Base-by-base conservation (phyloP, 257 asterid species). In the Lycium barbarum region DNA sequence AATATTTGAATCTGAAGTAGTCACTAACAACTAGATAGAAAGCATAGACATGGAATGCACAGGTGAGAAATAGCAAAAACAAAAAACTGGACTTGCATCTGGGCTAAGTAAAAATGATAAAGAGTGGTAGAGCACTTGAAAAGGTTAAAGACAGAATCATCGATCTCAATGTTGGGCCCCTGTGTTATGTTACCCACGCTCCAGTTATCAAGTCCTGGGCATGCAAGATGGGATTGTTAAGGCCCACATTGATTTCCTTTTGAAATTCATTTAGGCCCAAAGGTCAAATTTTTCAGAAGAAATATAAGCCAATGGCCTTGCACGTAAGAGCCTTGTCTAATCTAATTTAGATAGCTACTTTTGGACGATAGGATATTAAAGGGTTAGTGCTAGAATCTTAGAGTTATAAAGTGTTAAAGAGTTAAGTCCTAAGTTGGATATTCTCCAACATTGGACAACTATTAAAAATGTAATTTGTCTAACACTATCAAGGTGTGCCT, bases 51-150 rank as follows among this genome's bases (percentile, higher is more conserved):
- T 57, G 9, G 22, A 20, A 73, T 47, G 59, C 81, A 47, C 61
- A 73, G 38, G n/a, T 47, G 80, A 47, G 59, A n/a, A 72, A 45
- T 73, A 38, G 79, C 54, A 70, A 40, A 70, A 38, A 40, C 54
- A n/a, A n/a, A n/a, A n/a, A 68, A 70, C 33, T 45, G 80, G 80
- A 10, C 11, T 45, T 72, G 80, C n/a, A 47, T 22, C 38, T 20
- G 59, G 20, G 22, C 33, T 26, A 26, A 26, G 33, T 26, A 26
- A 26, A 26, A 26, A 26, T 26, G 33, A 26, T 26, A 26, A 26
- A 26, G 33, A 26, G 33, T 26, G 33, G 33, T 26, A 26, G 33
- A 26, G 33, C 33, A 26, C 33, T 26, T 26, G 33, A 26, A 26
- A 26, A 26, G 33, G 33, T 26, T 26, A 26, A 26, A 10, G 55